phyloP scores from a whole-genome alignment of 495 filamentous ascomycete genomes.

The Aspergillus wentii region DNA sequence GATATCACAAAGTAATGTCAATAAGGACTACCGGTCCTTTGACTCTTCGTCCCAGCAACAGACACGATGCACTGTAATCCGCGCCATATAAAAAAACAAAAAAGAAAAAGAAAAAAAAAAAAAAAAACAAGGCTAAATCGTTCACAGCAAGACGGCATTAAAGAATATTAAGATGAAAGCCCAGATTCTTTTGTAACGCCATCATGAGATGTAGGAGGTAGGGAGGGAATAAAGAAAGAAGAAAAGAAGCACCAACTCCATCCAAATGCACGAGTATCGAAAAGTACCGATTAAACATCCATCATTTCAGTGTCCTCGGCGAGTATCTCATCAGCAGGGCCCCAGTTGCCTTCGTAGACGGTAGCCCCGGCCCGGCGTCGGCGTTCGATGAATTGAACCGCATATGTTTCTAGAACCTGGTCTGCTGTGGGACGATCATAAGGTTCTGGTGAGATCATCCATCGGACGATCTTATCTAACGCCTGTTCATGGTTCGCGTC shows the following conservation, averaged over 20 bases:
- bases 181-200: conserved; percentile 23
- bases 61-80: no score
- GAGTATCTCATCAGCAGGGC: conserved; percentile 69
- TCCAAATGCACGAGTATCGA: conserved; percentile 35
- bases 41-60: no score
- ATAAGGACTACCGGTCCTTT: no score
- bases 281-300: conserved; percentile 51
- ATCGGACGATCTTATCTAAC: conserved; percentile 76
- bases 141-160: conserved; percentile 6
- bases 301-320: conserved; percentile 70
- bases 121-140: conserved; percentile 9
- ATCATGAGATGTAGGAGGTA: conserved; percentile 21
- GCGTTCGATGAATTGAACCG: conserved; percentile 68
- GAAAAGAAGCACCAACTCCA: conserved; percentile 29
- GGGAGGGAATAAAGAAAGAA: conserved; percentile 31
- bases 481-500: conserved; percentile 62
- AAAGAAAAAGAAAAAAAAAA: conserved; percentile 3
- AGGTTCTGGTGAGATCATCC: conserved; percentile 81
- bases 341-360: conserved; percentile 94
- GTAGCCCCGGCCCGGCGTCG: conserved; percentile 80
- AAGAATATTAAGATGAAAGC: conserved; percentile 14
- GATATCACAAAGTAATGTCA: conserved; percentile 1
- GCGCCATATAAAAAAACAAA: background rate
- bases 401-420: conserved; percentile 62
- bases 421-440: conserved; percentile 66